Evolutionary conservation across 1,284 basidiomycete genomes (phyloP).

Genomic region (Melampsora occidentalis): DNA sequence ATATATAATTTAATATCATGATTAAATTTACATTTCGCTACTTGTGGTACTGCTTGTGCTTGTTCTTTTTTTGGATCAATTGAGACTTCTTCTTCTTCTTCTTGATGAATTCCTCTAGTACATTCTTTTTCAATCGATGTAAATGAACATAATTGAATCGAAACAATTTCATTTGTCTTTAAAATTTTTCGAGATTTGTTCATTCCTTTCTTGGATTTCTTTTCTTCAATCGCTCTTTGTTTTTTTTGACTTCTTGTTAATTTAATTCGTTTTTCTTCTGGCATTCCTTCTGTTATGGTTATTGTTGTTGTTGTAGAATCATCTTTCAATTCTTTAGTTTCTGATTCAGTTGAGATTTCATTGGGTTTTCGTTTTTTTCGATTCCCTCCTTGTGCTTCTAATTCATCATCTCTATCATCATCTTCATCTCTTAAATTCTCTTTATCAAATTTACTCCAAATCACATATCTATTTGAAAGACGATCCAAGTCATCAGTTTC

Average conservation of each 20-base stretch:
- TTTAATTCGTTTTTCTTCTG: conserved; percentile 50
- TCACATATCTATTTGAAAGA: conserved; percentile 58
- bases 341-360: no score
- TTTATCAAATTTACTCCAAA: conserved; percentile 66
- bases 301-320: no score
- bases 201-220: conserved; percentile 55
- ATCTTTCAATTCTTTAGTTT: no score
- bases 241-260: conserved; percentile 68
- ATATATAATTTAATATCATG: conserved; percentile 79
- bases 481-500: no score
- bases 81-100: no score
- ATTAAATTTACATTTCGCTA: conserved; percentile 65
- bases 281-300: neutral
- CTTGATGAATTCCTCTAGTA: neutral
- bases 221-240: conserved; percentile 60
- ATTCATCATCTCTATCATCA: neutral
- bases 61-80: neutral
- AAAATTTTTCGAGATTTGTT: conserved; percentile 45
- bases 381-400: neutral
- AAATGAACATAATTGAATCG: conserved; percentile 50
- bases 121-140: conserved; percentile 46
- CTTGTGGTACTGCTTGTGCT: neutral
- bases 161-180: conserved; percentile 49
- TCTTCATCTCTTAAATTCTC: neutral
- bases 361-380: conserved; percentile 44